Base-by-base conservation (phyloP, 768 basidiomycete species). In the Crassisporium funariophilum region DNA sequence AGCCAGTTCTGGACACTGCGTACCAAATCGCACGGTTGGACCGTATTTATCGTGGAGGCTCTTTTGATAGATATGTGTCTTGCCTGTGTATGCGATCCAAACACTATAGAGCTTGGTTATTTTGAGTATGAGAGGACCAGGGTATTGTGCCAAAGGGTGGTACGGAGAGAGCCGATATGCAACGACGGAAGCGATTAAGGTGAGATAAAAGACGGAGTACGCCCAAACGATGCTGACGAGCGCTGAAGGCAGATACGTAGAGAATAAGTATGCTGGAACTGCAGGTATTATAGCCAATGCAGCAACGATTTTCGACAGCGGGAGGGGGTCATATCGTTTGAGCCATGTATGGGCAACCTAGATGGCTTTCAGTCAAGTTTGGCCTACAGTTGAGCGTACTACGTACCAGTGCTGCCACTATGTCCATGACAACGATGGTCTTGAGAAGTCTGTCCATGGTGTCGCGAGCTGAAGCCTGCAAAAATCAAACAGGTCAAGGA, bases 1-100 rank as follows among this genome's bases (percentile, higher is more conserved):
- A 36, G 3, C 6, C 12, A 11, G 10, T 35, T 36, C 33, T n/a
- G 13, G 2, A 16, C 2, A n/a, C 7, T 6, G 42, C 68, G 21
- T 45, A 79, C 82, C 83, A 33, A 76, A 70, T 41, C 83, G 69
- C 12, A 84, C 76, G 21, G 75, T 61, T 15, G 76, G 69, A 0
- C 82, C 82, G 43, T 82, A 82, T 24, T 60, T 63, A 12, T 70
- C 66, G 54, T 84, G 82, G 15, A 83, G 52, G 4, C 57, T 44
- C 33, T 72, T 60, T 40, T 72, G 68, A 47, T 72, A 73, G 2
- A 66, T 40, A 49, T 83, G 76, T 15, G 72, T 67, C 46, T 70
- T 68, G 1, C 78, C 77, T 15, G 37, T 47, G 15, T 44, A 58
- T 1, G 65, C 62, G 11, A 71, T 46, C 39, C 49, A 67, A 0